Percentiles rank a stretch among this genome's conserved stretches.
These are phyloP conservation scores for Termitomyces sp. DNA, from an alignment of 768 basidiomycete genomes.

Conservation along the genomic window DNA sequence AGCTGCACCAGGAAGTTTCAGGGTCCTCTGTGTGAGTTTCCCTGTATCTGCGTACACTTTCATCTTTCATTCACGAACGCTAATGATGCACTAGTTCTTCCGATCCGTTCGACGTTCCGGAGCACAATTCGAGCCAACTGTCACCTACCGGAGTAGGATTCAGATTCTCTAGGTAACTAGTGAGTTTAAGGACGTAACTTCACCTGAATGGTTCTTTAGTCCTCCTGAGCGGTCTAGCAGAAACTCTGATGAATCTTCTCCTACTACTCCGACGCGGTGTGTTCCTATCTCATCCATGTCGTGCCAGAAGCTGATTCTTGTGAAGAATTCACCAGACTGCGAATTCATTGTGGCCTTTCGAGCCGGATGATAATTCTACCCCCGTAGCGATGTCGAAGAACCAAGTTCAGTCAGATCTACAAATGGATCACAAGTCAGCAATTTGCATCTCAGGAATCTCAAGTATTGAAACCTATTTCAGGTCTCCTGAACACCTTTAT, in stretches of 20 bases:
- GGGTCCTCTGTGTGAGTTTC: not conserved
- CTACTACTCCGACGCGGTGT: constrained; percentile 13
- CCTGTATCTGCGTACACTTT: not conserved
- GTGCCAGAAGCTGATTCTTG: not conserved
- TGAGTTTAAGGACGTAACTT: too few relatives aligned
- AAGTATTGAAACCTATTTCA: not conserved
- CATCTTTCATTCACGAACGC: not conserved
- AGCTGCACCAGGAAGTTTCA: constrained; percentile 17
- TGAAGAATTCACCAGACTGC: not conserved
- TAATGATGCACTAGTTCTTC: not conserved
- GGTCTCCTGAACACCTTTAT: not conserved
- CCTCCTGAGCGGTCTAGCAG: constrained; percentile 4
- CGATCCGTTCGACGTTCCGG: constrained; percentile 12
- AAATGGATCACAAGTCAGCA: not conserved
- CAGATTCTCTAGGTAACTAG: constrained; percentile 7
- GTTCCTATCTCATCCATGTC: not conserved
- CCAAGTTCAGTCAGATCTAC: not conserved
- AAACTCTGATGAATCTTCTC: not conserved
- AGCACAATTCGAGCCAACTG: not conserved
- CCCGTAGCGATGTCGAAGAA: not conserved
- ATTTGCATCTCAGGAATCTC: not conserved
- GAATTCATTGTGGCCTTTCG: not conserved
- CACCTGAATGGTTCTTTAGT: not conserved
- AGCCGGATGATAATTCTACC: not conserved
- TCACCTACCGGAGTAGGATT: not conserved